phyloP scores from a whole-genome alignment of 2,329 filamentous ascomycete genomes.

The Fusarium udum region DNA sequence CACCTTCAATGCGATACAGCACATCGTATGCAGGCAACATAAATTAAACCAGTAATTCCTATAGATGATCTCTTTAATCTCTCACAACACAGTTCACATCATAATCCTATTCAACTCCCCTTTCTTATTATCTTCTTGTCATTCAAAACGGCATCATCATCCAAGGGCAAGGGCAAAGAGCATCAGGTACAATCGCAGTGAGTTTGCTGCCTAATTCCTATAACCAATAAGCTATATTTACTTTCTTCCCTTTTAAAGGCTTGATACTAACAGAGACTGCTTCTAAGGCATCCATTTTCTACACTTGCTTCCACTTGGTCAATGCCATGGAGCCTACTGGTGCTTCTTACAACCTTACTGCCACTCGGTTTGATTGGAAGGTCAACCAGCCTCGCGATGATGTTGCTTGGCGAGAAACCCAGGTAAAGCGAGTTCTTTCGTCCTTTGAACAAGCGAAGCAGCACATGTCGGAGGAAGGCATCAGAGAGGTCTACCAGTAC shows the following conservation, averaged over 20 bases:
- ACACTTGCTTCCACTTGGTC: rapidly evolving
- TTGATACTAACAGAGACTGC: rapidly evolving
- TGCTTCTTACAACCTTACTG: neutral
- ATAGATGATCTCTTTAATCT: too few relatives aligned
- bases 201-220: too few relatives aligned
- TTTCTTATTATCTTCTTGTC: too few relatives aligned
- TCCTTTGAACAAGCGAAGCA: neutral
- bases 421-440: rapidly evolving
- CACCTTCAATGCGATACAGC: rapidly evolving
- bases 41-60: too few relatives aligned
- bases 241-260: rapidly evolving
- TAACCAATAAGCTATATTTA: rapidly evolving
- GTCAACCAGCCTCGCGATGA: neutral
- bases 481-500: neutral
- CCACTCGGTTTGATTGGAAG: neutral
- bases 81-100: too few relatives aligned
- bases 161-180: too few relatives aligned
- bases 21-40: neutral
- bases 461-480: rapidly evolving
- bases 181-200: too few relatives aligned
- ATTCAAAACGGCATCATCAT: neutral
- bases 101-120: too few relatives aligned
- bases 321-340: neutral
- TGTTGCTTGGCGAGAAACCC: neutral
- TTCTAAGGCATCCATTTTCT: neutral